Evolutionary conservation across 345 rosid species (phyloP).

Genomic region (Mallotus nudiflorus): DNA sequence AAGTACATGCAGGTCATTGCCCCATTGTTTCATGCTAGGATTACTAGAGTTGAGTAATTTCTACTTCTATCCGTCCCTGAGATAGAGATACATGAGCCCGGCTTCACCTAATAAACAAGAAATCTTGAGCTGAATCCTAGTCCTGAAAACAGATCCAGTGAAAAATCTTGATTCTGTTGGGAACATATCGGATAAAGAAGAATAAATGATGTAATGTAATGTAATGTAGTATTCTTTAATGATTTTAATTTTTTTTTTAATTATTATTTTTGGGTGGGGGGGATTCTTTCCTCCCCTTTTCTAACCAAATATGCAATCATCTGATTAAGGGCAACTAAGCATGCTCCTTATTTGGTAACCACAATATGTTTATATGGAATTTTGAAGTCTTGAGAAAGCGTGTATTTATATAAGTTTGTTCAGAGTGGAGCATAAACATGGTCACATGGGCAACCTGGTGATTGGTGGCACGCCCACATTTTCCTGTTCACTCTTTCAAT

Average conservation of each 20-base stretch:
- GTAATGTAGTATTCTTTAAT: no score
- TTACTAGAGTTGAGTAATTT: no score
- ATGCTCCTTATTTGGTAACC: slow-evolving; percentile 9
- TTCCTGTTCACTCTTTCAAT: neutral
- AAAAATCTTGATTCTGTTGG: neutral
- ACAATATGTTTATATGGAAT: slow-evolving; percentile 1
- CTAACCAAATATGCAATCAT: neutral
- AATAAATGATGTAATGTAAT: neutral
- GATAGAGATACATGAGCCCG: no score
- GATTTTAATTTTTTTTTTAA: neutral
- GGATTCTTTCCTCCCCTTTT: neutral
- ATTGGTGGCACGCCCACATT: slow-evolving; percentile 10
- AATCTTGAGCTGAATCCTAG: neutral
- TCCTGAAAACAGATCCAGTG: slow-evolving; percentile 3
- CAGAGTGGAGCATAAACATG: slow-evolving; percentile 1
- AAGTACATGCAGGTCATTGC: neutral
- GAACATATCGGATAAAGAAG: neutral
- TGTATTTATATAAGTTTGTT: neutral
- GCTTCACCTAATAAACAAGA: slow-evolving; percentile 1
- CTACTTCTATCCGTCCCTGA: no score
- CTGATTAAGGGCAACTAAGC: slow-evolving; percentile 15
- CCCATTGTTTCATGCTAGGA: no score
- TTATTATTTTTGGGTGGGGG: neutral
- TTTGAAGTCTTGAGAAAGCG: neutral
- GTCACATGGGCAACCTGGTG: slow-evolving; percentile 10